Conservation (phyloP, 2,329 filamentous ascomycete species). For the Trichoderma simmonsii region DNA sequence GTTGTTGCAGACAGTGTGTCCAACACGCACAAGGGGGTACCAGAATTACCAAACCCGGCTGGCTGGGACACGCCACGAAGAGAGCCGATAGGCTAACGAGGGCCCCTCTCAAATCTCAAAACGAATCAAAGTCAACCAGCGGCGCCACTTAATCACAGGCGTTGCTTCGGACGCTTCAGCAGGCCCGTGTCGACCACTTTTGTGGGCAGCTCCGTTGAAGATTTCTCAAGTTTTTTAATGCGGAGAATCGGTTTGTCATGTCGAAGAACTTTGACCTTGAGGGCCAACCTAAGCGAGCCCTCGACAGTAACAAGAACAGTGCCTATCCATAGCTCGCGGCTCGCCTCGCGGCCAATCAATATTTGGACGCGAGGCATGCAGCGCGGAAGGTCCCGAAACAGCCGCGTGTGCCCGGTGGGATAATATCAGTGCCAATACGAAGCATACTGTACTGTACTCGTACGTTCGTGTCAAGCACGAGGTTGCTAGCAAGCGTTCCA, state of each 20-base stretch:
- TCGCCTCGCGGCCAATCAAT: background rate
- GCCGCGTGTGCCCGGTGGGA: background rate
- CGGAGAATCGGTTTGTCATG: background rate
- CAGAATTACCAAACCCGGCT: slow-evolving; percentile 1
- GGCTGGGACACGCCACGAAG: slow-evolving; percentile 1
- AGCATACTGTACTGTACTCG: background rate
- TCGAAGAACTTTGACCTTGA: background rate
- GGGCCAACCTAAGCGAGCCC: background rate
- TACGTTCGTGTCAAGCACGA: background rate
- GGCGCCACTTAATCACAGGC: slow-evolving; percentile 10
- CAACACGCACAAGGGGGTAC: background rate
- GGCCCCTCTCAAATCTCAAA: background rate
- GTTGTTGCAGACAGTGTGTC: background rate
- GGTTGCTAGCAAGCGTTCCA: background rate
- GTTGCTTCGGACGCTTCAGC: background rate
- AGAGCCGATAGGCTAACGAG: background rate
- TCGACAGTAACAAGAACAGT: background rate
- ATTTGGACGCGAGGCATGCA: background rate
- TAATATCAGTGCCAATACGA: background rate
- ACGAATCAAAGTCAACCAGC: background rate
- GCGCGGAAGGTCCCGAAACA: background rate
- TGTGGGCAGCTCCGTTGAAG: background rate
- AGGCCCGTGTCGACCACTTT: background rate
- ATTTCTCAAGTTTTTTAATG: background rate
- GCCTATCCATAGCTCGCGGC: background rate